Percentiles rank a stretch among this genome's conserved stretches.
phyloP scores from a whole-genome alignment of 176 grass and related monocot genomes.

The Musa itinerans region DNA sequence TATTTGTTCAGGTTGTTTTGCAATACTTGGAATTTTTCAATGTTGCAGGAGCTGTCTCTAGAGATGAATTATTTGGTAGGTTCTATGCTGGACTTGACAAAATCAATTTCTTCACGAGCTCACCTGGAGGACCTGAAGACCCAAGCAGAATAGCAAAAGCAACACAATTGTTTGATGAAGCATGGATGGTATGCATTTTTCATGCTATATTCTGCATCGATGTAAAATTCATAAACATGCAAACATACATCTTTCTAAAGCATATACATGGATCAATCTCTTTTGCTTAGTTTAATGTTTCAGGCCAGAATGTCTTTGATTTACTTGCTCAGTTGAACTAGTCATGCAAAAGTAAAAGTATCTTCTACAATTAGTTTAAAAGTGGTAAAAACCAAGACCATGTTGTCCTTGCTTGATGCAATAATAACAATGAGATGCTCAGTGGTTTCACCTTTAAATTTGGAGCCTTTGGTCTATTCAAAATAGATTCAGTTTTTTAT shows the following conservation, averaged over 20 bases:
- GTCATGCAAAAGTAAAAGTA: background rate
- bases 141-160: conserved; percentile 48
- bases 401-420: too few relatives aligned
- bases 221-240: background rate
- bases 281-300: background rate
- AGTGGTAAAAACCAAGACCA: too few relatives aligned
- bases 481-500: too few relatives aligned
- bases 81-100: conserved; percentile 65
- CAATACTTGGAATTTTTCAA: background rate
- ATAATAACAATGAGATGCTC: too few relatives aligned
- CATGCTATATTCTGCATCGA: conserved; percentile 3
- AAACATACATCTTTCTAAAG: background rate
- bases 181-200: conserved; percentile 29
- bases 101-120: conserved; percentile 54
- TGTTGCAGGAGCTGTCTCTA: conserved; percentile 24
- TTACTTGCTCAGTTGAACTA: background rate
- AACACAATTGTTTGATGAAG: conserved; percentile 50
- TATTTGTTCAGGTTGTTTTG: background rate
- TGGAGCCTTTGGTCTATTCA: too few relatives aligned
- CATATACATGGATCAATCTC: background rate
- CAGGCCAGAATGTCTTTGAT: background rate
- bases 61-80: conserved; percentile 60
- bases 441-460: too few relatives aligned
- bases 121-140: conserved; percentile 47
- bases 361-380: background rate